Evolutionary conservation across 345 rosid species (phyloP).

Genomic region (Lepidium africanum): DNA sequence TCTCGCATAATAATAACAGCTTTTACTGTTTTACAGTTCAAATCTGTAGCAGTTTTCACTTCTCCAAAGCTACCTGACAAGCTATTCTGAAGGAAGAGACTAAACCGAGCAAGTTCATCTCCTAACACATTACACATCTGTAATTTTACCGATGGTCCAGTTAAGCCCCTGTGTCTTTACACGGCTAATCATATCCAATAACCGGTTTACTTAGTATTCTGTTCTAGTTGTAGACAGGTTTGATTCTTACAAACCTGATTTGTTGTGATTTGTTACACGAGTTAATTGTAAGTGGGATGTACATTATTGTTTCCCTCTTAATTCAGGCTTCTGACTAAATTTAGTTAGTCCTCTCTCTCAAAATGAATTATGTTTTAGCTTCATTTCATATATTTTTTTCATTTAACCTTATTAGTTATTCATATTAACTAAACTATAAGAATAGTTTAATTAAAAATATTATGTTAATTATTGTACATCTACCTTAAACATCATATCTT

Average conservation of each 20-base stretch:
- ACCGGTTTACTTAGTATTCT: background rate
- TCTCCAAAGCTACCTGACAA: conserved; percentile 54
- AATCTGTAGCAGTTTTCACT: conserved; percentile 60
- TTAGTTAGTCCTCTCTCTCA: too few species aligned
- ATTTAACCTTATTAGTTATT: too few species aligned
- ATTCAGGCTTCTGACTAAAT: too few species aligned
- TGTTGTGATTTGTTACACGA: conserved; percentile 1
- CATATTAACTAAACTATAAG: too few species aligned
- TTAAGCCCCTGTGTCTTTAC: background rate
- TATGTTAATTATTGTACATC: too few species aligned
- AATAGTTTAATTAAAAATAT: too few species aligned
- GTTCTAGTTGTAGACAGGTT: conserved; percentile 16
- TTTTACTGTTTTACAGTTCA: conserved; percentile 38
- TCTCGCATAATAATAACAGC: too few species aligned
- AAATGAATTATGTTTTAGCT: too few species aligned
- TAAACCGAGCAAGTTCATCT: conserved; percentile 22
- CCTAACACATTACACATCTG: conserved; percentile 17
- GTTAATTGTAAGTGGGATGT: conserved; percentile 10
- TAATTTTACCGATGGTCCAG: background rate
- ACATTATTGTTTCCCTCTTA: background rate
- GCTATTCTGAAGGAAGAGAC: conserved; percentile 36
- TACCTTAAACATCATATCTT: too few species aligned
- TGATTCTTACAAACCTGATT: conserved; percentile 21
- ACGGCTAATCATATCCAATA: conserved; percentile 1
- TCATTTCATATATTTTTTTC: too few species aligned